Evolutionary conservation across 2,329 filamentous ascomycete species (phyloP).

Genomic region (Cadophora malorum): DNA sequence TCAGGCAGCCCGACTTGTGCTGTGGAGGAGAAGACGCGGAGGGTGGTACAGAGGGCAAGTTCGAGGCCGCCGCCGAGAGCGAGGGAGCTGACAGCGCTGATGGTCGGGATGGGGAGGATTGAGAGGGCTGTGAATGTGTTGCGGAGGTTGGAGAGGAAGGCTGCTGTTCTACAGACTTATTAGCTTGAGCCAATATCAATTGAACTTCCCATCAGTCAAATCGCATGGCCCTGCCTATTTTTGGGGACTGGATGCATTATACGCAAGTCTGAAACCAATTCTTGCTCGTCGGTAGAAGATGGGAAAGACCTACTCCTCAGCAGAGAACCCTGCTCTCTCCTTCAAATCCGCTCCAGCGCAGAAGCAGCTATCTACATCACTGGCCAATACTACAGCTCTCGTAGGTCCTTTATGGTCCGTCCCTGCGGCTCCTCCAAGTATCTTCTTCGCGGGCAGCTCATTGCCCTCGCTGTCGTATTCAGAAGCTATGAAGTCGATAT

Average conservation of each 20-base stretch:
- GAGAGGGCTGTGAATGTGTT: constrained; percentile 76
- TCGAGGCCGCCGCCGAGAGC: constrained; percentile 95
- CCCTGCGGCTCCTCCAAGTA: constrained; percentile 55
- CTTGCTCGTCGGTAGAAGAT: background rate
- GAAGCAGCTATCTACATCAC: constrained; percentile 84
- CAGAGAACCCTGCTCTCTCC: constrained; percentile 78
- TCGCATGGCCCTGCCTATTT: background rate
- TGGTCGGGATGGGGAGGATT: constrained; percentile 83
- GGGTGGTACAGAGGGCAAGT: constrained; percentile 85
- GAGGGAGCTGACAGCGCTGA: constrained; percentile 82
- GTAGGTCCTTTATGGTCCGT: constrained; percentile 63
- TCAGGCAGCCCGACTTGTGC: constrained; percentile 86
- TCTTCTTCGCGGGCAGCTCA: constrained; percentile 51
- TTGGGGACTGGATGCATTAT: background rate
- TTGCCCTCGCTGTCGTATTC: constrained; percentile 64
- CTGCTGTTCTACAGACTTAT: constrained; percentile 64
- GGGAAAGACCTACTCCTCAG: constrained; percentile 66
- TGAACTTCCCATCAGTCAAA: background rate
- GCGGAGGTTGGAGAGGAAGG: constrained; percentile 81
- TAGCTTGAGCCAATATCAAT: background rate
- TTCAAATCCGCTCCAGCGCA: constrained; percentile 96
- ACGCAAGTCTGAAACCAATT: background rate
- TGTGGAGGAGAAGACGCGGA: constrained; percentile 84
- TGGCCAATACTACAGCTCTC: constrained; percentile 82
- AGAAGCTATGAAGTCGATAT: constrained; percentile 74